phyloP scores from a whole-genome alignment of 192 early-diverging fungal species.

The Umbelopsis sp. region DNA sequence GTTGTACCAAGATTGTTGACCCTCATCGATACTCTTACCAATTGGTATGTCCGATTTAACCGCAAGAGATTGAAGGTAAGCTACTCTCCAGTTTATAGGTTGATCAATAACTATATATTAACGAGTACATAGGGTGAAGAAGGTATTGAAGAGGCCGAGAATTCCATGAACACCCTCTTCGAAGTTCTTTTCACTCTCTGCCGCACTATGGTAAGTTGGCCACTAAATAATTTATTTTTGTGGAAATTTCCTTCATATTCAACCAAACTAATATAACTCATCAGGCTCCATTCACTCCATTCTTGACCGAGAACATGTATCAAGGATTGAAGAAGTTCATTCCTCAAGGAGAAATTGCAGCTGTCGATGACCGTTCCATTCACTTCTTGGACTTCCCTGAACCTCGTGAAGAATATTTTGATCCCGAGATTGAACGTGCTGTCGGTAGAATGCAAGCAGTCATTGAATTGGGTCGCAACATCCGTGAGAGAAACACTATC shows the following conservation, averaged over 20 bases:
- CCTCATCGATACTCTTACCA: conserved; percentile 94
- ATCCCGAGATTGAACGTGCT: conserved; percentile 91
- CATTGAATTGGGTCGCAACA: conserved; percentile 90
- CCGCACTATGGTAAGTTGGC: conserved; percentile 75
- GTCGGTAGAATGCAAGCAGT: conserved; percentile 96
- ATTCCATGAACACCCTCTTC: conserved; percentile 92
- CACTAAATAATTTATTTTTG: too few species aligned
- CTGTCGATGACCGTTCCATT: conserved; percentile 80
- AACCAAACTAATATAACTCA: background rate
- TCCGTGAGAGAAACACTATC: conserved; percentile 91
- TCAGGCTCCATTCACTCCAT: conserved; percentile 93
- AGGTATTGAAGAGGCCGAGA: conserved; percentile 80
- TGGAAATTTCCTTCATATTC: too few species aligned
- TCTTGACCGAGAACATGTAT: conserved; percentile 97
- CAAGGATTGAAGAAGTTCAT: conserved; percentile 85
- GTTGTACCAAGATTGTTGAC: conserved; percentile 90
- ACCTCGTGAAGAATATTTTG: conserved; percentile 93
- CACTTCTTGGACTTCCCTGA: conserved; percentile 97
- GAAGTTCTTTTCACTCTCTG: conserved; percentile 93
- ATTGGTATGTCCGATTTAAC: conserved; percentile 99
- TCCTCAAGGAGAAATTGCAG: conserved; percentile 52
- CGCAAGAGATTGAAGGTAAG: conserved; percentile 85
- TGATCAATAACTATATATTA: background rate
- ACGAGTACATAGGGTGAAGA: conserved; percentile 70
- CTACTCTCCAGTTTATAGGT: background rate